These are phyloP conservation scores for Pythium scleroteichum DNA, from an alignment of 352 stramenopile species.

Conservation along the genomic window DNA sequence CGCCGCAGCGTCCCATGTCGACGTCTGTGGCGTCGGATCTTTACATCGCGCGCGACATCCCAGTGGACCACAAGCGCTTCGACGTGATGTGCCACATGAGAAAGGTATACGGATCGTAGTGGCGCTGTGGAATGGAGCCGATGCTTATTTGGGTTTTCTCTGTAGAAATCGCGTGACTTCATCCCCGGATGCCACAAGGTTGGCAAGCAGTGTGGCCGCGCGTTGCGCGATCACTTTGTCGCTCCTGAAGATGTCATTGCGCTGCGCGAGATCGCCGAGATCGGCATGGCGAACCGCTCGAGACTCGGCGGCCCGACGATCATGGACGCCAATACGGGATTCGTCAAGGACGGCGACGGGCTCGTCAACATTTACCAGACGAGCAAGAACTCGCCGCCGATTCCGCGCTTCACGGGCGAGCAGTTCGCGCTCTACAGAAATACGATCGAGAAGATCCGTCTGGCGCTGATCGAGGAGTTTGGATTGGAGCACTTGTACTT, in stretches of 20 bases:
- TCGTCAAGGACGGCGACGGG: conserved; percentile 81
- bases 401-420: conserved; percentile 69
- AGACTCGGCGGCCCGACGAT: conserved; percentile 86
- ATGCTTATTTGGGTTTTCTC: no score
- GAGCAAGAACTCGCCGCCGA: conserved; percentile 36
- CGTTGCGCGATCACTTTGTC: conserved; percentile 73
- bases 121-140: no score
- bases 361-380: conserved; percentile 91
- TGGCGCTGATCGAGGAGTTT: conserved; percentile 82
- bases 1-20: neutral
- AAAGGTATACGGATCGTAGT: conserved; percentile 32
- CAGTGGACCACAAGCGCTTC: conserved; percentile 44
- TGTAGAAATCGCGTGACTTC: conserved; percentile 42
- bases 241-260: conserved; percentile 61
- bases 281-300: conserved; percentile 78
- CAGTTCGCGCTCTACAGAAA: conserved; percentile 84
- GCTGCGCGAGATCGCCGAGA: conserved; percentile 80
- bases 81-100: conserved; percentile 51
- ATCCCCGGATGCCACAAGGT: conserved; percentile 69
- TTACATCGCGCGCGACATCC: conserved; percentile 21
- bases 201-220: conserved; percentile 66
- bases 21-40: conserved; percentile 4
- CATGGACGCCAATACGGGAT: conserved; percentile 91
- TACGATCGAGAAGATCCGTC: conserved; percentile 80
- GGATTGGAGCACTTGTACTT: conserved; percentile 82